Evolutionary conservation across 768 basidiomycete genomes (phyloP).

Genomic region (Suillus cothurnatus): DNA sequence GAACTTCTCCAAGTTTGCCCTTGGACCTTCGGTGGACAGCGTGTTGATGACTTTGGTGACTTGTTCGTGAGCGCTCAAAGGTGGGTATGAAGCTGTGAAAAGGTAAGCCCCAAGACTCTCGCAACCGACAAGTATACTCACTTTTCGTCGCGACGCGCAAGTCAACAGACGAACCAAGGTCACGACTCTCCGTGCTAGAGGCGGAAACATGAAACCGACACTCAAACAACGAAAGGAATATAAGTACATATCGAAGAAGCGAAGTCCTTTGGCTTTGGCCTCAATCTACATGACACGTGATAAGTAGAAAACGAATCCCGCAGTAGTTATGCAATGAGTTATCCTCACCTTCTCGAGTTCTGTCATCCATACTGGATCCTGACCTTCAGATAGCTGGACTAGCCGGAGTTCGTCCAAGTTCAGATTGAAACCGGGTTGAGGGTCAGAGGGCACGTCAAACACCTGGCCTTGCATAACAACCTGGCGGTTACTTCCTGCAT

Average conservation of each 20-base stretch:
- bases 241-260: conserved; percentile 85
- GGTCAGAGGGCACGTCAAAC: conserved; percentile 23
- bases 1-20: conserved; percentile 27
- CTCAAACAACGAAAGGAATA: conserved; percentile 12
- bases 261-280: conserved; percentile 73
- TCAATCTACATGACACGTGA: conserved; percentile 53
- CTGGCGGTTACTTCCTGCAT: conserved; percentile 15
- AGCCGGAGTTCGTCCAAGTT: conserved; percentile 74
- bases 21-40: conserved; percentile 66
- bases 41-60: conserved; percentile 64
- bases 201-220: conserved; percentile 11
- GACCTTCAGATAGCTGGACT: conserved; percentile 66
- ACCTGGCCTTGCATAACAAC: conserved; percentile 30
- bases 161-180: conserved; percentile 48
- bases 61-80: conserved; percentile 60
- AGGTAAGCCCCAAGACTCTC: background rate
- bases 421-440: conserved; percentile 56
- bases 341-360: conserved; percentile 81
- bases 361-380: conserved; percentile 76
- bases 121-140: conserved; percentile 29
- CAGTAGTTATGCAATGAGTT: background rate
- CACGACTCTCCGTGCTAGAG: conserved; percentile 74
- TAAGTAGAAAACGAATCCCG: background rate
- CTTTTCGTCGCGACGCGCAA: conserved; percentile 40
- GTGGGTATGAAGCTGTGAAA: conserved; percentile 52